Conservation (phyloP, 768 basidiomycete species). For the Cystobasidium onofrii region DNA sequence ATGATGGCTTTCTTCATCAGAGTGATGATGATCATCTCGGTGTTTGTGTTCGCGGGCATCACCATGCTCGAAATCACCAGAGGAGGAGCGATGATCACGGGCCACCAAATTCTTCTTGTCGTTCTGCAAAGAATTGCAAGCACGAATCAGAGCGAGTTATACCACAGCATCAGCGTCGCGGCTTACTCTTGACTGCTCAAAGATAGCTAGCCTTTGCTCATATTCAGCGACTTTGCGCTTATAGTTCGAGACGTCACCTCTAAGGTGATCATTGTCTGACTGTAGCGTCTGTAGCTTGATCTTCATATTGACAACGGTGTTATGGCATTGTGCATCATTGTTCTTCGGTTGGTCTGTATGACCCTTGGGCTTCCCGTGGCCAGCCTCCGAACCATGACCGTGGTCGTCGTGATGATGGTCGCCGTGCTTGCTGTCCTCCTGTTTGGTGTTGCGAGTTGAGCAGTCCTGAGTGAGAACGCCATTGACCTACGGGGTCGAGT, state of each 20-base stretch:
- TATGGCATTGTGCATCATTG: no score
- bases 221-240: slow-evolving; percentile 7
- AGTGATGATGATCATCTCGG: neutral
- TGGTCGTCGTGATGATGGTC: no score
- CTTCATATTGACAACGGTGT: neutral
- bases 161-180: no score
- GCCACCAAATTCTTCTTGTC: neutral
- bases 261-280: neutral
- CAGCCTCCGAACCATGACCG: no score
- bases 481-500: neutral
- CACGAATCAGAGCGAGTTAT: no score
- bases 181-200: no score
- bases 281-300: neutral
- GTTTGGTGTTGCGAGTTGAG: neutral
- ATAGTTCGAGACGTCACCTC: neutral
- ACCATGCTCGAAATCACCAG: neutral
- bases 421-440: no score
- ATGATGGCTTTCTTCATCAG: neutral
- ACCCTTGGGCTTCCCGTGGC: no score
- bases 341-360: no score
- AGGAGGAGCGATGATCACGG: no score
- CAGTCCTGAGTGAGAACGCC: neutral
- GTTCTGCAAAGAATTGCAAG: no score
- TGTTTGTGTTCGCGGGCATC: neutral
- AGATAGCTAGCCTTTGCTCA: slow-evolving; percentile 8